Percentiles rank a stretch among this genome's conserved stretches.
Evolutionary conservation across 768 basidiomycete species (phyloP).

Genomic region (Tylopilus felleus): DNA sequence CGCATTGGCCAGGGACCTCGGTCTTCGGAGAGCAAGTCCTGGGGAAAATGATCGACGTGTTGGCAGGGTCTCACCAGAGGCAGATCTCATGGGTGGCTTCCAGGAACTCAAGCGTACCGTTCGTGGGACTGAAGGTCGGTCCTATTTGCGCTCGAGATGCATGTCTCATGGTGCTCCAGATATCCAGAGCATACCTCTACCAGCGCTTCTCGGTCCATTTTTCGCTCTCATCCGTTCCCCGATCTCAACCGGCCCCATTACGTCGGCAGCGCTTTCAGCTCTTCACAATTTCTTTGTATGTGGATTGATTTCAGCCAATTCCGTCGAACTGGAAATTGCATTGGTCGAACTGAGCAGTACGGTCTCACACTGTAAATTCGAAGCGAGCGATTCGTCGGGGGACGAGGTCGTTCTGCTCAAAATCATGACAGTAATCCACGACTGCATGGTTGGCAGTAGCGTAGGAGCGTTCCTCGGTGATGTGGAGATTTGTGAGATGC

Average conservation of each 20-base stretch:
- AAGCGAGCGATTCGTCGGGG: constrained; percentile 94
- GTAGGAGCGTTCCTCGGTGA: constrained; percentile 80
- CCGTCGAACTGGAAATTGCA: constrained; percentile 57
- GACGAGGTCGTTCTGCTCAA: constrained; percentile 94
- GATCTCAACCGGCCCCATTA: constrained; percentile 94
- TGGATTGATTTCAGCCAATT: constrained; percentile 59
- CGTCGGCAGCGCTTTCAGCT: constrained; percentile 86
- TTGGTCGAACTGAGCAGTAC: constrained; percentile 84
- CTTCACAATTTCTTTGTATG: constrained; percentile 86
- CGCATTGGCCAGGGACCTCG: constrained; percentile 69
- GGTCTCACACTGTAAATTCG: constrained; percentile 95
- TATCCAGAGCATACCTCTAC: constrained; percentile 52
- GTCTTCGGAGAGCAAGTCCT: constrained; percentile 60
- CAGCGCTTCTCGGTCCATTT: constrained; percentile 78
- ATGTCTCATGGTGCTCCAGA: constrained; percentile 44
- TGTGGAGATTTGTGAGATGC: constrained; percentile 95
- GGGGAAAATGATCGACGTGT: constrained; percentile 40
- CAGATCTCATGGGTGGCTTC: constrained; percentile 87
- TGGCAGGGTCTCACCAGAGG: constrained; percentile 61
- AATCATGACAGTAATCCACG: constrained; percentile 86
- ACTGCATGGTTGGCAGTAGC: constrained; percentile 63
- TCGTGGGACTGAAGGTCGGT: constrained; percentile 62
- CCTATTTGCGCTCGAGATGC: constrained; percentile 5
- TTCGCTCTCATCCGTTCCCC: constrained; percentile 91
- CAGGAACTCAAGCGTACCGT: constrained; percentile 77